A percentile compares a stretch with the other conserved stretches of the same genome.
phyloP scores from a whole-genome alignment of 2,329 filamentous ascomycete species.

The Stemphylium lycopersici region DNA sequence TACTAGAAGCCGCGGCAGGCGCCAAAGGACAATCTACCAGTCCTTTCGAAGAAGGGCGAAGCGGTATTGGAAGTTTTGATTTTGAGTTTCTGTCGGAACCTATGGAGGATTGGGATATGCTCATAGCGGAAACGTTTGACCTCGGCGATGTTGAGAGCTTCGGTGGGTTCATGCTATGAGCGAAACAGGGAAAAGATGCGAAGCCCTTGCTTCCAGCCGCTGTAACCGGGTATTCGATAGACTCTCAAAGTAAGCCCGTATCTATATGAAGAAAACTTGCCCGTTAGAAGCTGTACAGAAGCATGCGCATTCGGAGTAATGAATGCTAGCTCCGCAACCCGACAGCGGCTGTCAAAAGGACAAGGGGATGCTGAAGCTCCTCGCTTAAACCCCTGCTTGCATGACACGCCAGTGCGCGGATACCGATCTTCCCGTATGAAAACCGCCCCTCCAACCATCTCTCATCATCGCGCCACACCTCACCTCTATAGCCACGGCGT shows the following conservation, averaged over 20 bases:
- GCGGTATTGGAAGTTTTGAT: constrained; percentile 1
- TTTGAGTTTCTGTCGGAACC: constrained; percentile 17
- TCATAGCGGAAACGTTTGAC: constrained; percentile 25
- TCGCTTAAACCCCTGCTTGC: constrained; percentile 10
- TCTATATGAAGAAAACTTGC: no score
- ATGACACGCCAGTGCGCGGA: constrained; percentile 22
- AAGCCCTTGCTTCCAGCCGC: no score
- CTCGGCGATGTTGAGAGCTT: constrained; percentile 10
- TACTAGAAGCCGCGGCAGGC: constrained; percentile 28
- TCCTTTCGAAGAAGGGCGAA: neutral
- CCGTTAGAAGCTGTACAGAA: neutral
- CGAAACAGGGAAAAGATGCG: neutral
- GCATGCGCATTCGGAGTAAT: neutral
- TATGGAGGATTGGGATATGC: constrained; percentile 25
- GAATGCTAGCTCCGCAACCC: neutral
- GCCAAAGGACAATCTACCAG: constrained; percentile 1
- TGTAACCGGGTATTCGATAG: no score
- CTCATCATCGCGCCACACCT: constrained; percentile 4
- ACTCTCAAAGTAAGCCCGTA: no score
- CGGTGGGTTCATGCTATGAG: constrained; percentile 8
- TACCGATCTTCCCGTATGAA: constrained; percentile 13
- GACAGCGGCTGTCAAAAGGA: constrained; percentile 11
- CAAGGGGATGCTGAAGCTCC: neutral
- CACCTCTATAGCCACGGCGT: constrained; percentile 9
- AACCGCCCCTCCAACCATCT: constrained; percentile 7